A percentile compares a stretch with the other conserved stretches of the same genome.
Conservation (phyloP, 2,329 filamentous ascomycete species). For the Thermothelomyces thermophilus region DNA sequence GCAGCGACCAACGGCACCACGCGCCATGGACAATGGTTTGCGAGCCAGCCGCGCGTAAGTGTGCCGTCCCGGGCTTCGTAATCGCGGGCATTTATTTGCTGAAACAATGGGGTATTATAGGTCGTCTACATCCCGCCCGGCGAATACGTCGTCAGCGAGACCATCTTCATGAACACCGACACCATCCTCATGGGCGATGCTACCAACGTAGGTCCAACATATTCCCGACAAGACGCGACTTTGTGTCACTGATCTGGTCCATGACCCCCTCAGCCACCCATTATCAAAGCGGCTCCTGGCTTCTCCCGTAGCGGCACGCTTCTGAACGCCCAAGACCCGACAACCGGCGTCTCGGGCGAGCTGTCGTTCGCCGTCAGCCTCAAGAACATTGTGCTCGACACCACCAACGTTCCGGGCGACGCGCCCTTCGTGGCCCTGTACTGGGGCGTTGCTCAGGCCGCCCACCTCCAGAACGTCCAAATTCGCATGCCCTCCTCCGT, state of each 20-base stretch:
- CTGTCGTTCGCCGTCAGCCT: conserved; percentile 38
- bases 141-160: conserved; percentile 35
- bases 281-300: conserved; percentile 34
- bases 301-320: conserved; percentile 32
- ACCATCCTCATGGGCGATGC: conserved; percentile 42
- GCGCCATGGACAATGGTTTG: conserved; percentile 35
- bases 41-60: conserved; percentile 35
- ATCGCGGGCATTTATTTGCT: background rate
- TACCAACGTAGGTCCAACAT: conserved; percentile 31
- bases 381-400: conserved; percentile 40
- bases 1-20: conserved; percentile 29
- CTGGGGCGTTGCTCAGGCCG: conserved; percentile 40
- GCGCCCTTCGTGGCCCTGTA: conserved; percentile 35
- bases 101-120: conserved; percentile 10
- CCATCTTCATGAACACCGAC: conserved; percentile 38
- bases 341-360: conserved; percentile 31
- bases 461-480: conserved; percentile 38
- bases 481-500: conserved; percentile 35
- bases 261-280: conserved; percentile 34
- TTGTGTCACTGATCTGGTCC: too few relatives aligned
- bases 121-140: conserved; percentile 40
- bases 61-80: too few relatives aligned
- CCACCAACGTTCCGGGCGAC: conserved; percentile 32
- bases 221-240: too few relatives aligned
- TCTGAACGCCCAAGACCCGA: conserved; percentile 34